phyloP scores from a whole-genome alignment of 306 rosid genomes.

The Acacia melanoxylon region DNA sequence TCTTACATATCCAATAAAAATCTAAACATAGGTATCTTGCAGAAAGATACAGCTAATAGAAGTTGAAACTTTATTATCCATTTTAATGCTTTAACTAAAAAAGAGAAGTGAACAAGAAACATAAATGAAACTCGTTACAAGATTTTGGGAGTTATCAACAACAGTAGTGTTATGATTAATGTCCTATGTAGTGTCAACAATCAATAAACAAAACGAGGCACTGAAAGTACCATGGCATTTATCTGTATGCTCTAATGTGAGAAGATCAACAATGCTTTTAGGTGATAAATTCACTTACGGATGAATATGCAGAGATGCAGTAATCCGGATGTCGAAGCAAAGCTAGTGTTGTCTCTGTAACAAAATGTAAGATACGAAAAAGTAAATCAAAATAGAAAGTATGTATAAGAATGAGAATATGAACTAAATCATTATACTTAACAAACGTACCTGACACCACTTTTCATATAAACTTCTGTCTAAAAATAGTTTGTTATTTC shows the following conservation, averaged over 20 bases:
- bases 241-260: background rate
- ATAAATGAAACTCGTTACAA: conserved; percentile 13
- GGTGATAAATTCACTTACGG: conserved; percentile 64
- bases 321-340: conserved; percentile 94
- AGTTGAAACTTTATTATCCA: background rate
- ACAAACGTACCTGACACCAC: conserved; percentile 7
- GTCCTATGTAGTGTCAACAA: background rate
- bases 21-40: background rate
- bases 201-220: conserved; percentile 3
- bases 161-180: background rate
- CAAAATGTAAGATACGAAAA: conserved; percentile 25
- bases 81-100: background rate
- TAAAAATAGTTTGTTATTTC: conserved; percentile 23
- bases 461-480: conserved; percentile 4
- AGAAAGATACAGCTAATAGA: background rate
- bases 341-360: conserved; percentile 85
- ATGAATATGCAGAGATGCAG: conserved; percentile 87
- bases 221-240: background rate
- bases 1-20: background rate
- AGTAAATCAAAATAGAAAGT: conserved; percentile 27
- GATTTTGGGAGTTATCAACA: background rate
- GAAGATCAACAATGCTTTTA: conserved; percentile 22
- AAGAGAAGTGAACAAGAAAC: conserved; percentile 18
- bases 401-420: conserved; percentile 15
- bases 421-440: conserved; percentile 18